Conservation (phyloP, 2,329 filamentous ascomycete species). For the Clarireedia sp. region DNA sequence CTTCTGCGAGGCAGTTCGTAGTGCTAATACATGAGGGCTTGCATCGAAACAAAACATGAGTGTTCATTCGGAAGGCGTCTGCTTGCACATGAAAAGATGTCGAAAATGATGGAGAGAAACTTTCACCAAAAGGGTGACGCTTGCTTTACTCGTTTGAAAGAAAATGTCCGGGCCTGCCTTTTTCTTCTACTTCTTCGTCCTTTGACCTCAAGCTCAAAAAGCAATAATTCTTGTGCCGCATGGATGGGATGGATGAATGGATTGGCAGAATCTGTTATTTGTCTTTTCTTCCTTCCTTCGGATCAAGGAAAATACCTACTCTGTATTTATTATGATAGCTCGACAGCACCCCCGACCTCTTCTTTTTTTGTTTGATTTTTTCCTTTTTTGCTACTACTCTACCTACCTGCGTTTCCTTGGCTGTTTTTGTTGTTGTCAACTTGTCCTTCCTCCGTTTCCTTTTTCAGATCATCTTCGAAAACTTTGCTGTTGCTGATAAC, state of each 20-base stretch:
- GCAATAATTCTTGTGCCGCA: background rate
- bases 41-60: slow-evolving; percentile 1
- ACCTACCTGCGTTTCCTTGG: too few species aligned
- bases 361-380: too few species aligned
- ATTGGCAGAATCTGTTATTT: background rate
- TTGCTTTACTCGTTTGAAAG: background rate
- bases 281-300: background rate
- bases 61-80: slow-evolving; percentile 3
- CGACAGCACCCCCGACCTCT: too few species aligned
- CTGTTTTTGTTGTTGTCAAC: too few species aligned
- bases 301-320: slow-evolving; percentile 1
- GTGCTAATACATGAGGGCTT: slow-evolving; percentile 1
- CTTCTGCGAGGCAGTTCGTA: slow-evolving; percentile 8
- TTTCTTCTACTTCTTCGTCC: background rate
- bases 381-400: background rate
- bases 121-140: background rate
- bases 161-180: background rate
- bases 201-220: background rate
- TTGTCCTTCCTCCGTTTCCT: too few species aligned
- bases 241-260: background rate
- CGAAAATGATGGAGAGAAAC: background rate
- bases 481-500: too few species aligned
- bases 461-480: background rate
- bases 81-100: slow-evolving; percentile 8
- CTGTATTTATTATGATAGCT: slow-evolving; percentile 13